These are phyloP conservation scores for Tolypocladium cylindrosporum DNA, from an alignment of 2,329 filamentous ascomycete species.

Conservation along the genomic window DNA sequence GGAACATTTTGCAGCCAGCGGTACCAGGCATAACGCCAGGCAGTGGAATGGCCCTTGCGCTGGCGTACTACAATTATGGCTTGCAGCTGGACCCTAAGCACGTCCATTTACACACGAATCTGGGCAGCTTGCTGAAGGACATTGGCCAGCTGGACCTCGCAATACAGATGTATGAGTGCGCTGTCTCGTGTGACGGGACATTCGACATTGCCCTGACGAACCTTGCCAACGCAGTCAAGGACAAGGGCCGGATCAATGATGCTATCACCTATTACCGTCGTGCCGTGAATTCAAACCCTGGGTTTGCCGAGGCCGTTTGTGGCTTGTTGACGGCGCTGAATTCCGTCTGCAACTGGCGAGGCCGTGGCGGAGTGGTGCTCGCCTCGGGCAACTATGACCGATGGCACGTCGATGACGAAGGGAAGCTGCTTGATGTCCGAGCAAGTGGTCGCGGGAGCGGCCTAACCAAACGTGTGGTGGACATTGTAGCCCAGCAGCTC, in stretches of 20 bases:
- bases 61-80: conserved; percentile 94
- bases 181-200: conserved; percentile 81
- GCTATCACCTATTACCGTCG: conserved; percentile 87
- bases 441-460: conserved; percentile 55
- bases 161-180: conserved; percentile 95
- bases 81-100: conserved; percentile 77
- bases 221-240: conserved; percentile 93
- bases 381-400: conserved; percentile 66
- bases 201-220: conserved; percentile 98
- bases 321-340: conserved; percentile 91
- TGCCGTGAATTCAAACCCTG: conserved; percentile 82
- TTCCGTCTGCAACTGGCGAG: conserved; percentile 91
- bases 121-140: conserved; percentile 91
- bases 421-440: conserved; percentile 69
- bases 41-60: conserved; percentile 76
- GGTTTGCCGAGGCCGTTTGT: conserved; percentile 95
- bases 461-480: conserved; percentile 81
- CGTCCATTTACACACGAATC: conserved; percentile 92
- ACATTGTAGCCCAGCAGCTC: conserved; percentile 83
- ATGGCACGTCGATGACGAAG: conserved; percentile 84
- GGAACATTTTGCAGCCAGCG: conserved; percentile 17
- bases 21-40: conserved; percentile 76
- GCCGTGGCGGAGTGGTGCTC: conserved; percentile 76
- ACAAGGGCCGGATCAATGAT: conserved; percentile 84
- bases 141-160: conserved; percentile 86